Percentiles rank a stretch among this genome's conserved stretches.
phyloP scores from a whole-genome alignment of 2,329 filamentous ascomycete species.

The Exophiala bonariae region DNA sequence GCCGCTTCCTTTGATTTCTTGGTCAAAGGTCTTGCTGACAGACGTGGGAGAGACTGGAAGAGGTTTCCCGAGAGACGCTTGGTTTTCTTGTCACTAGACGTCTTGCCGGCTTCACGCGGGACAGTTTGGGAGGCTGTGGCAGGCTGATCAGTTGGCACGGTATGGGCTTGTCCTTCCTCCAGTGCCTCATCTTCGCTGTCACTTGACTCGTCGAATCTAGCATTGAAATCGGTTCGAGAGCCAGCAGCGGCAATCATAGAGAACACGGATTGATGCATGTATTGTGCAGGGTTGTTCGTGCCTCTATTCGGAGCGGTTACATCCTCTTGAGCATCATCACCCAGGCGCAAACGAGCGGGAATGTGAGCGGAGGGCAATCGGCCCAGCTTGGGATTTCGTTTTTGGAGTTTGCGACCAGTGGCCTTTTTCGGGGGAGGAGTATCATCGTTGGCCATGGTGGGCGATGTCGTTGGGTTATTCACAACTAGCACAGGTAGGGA shows the following conservation, averaged over 20 bases:
- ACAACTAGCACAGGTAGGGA: too few relatives aligned
- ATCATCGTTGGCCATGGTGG: constrained; percentile 17
- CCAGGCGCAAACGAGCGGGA: constrained; percentile 59
- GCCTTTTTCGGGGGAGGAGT: constrained; percentile 32
- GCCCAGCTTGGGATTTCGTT: constrained; percentile 42
- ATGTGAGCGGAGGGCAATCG: constrained; percentile 52
- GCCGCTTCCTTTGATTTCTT: constrained; percentile 10
- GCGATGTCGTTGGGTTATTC: background rate
- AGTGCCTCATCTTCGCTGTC: constrained; percentile 66
- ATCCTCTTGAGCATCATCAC: constrained; percentile 61
- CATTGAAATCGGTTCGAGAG: constrained; percentile 77
- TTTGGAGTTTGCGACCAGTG: constrained; percentile 43
- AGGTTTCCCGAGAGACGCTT: constrained; percentile 54
- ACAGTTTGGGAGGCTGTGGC: constrained; percentile 3
- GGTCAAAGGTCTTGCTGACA: constrained; percentile 38
- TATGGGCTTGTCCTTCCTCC: constrained; percentile 9
- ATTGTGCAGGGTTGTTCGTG: constrained; percentile 47
- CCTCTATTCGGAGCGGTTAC: constrained; percentile 55
- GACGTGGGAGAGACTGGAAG: constrained; percentile 61
- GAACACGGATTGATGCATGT: constrained; percentile 94
- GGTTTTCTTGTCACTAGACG: constrained; percentile 11
- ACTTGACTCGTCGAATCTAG: constrained; percentile 79
- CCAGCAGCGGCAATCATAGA: constrained; percentile 88
- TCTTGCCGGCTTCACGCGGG: constrained; percentile 5
- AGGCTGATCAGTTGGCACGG: background rate